Base-by-base conservation (phyloP, 2,329 filamentous ascomycete species). In the Aureobasidium zeae region DNA sequence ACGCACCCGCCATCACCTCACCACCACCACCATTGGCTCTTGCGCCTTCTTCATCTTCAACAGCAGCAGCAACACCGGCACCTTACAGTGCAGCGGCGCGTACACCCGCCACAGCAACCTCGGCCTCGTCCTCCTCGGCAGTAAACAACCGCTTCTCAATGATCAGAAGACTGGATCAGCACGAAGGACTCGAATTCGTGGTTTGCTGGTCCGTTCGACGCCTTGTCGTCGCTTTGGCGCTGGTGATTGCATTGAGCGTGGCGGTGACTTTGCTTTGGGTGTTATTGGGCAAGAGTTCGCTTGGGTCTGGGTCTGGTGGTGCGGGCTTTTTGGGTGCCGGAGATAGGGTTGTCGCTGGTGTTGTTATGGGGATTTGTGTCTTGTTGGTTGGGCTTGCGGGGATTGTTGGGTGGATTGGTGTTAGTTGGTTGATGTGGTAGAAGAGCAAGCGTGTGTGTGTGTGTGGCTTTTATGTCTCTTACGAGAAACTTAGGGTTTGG, bases 351-450 rank as follows among this genome's bases (percentile, higher is more conserved):
- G 56, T 49, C 3, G 50, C 56, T 5, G 63, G 57, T 0, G 48
- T 61, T 0, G 42, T 60, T 26, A 50, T 64, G 32, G 62, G 61
- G 0, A 51, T 63, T 16, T 55, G 56, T n/a, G 51, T 59, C 13
- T 46, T 64, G 25, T 21, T 64, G 41, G 22, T 63, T 3, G 63
- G 62, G 1, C 48, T 62, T 49, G 57, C 53, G 13, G 49, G 50
- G 2, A 48, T 64, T 9, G 51, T 38, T 4, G 61, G 54, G 2
- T 65, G 62, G 63, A 38, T 64, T 22, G 58, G 58, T 2, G 47
- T 61, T 8, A 63, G 61, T 44, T 65, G 60, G 61, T 46, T 63
- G 31, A 53, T 62, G 12, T 51, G 59, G 47, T 64, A 47, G 53
- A 21, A n/a, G n/a, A n/a, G n/a, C n/a, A n/a, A n/a, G n/a, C n/a